These are phyloP conservation scores for Panaeolus papilionaceus DNA, from an alignment of 768 basidiomycete genomes.

Conservation along the genomic window DNA sequence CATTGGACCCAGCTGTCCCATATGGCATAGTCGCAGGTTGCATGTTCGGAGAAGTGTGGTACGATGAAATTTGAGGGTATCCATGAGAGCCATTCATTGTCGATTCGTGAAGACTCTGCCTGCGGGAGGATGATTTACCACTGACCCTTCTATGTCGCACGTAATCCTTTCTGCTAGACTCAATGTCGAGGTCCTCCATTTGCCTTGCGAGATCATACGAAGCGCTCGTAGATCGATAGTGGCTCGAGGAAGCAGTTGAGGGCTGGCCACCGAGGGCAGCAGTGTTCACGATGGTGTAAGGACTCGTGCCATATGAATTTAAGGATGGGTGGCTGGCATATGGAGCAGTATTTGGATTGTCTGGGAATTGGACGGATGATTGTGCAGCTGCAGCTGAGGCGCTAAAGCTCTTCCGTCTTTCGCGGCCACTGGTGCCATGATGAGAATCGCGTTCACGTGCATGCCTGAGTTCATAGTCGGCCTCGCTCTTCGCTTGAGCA, in stretches of 20 bases:
- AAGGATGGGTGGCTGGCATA: slow-evolving; percentile 27
- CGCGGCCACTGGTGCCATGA: slow-evolving; percentile 37
- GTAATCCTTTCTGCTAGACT: slow-evolving; percentile 43
- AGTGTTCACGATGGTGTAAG: neutral
- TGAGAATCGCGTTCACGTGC: slow-evolving; percentile 65
- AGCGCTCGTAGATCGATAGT: slow-evolving; percentile 40
- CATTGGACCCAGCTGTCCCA: slow-evolving; percentile 32
- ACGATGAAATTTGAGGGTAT: slow-evolving; percentile 32
- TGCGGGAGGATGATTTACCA: slow-evolving; percentile 40
- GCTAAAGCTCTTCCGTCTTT: slow-evolving; percentile 63
- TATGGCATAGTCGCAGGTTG: slow-evolving; percentile 52
- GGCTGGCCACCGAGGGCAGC: neutral
- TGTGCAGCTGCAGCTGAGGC: slow-evolving; percentile 41
- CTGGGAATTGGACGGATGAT: slow-evolving; percentile 38
- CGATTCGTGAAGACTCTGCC: slow-evolving; percentile 31
- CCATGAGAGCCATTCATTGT: slow-evolving; percentile 35
- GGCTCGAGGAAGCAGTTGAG: slow-evolving; percentile 17
- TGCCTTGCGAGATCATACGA: slow-evolving; percentile 46
- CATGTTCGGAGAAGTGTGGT: slow-evolving; percentile 51
- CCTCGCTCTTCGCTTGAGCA: slow-evolving; percentile 31
- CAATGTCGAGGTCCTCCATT: slow-evolving; percentile 48
- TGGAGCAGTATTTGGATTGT: slow-evolving; percentile 28
- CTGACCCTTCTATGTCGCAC: slow-evolving; percentile 50
- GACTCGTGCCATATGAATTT: slow-evolving; percentile 3
- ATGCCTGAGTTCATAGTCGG: slow-evolving; percentile 59